A percentile compares a stretch with the other conserved stretches of the same genome.
Evolutionary conservation across 257 asterid genomes (phyloP).

Genomic region (Rubia yunnanensis): DNA sequence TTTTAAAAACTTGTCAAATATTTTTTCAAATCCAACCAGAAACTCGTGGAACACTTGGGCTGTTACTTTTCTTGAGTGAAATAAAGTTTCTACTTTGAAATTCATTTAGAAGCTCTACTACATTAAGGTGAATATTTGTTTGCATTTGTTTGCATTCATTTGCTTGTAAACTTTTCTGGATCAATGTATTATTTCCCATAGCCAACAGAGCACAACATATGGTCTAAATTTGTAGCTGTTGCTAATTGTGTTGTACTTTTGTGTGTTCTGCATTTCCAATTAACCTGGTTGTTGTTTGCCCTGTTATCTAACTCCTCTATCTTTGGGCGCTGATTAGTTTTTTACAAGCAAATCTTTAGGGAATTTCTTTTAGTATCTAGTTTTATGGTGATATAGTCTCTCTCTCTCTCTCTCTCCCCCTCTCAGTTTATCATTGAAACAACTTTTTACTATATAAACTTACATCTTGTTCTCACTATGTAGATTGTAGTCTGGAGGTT

Average conservation of each 20-base stretch:
- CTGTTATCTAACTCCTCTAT: not conserved
- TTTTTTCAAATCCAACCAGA: not conserved
- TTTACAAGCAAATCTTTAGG: not conserved
- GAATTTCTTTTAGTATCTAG: not conserved
- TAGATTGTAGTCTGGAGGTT: conserved; percentile 97
- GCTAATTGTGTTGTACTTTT: no score
- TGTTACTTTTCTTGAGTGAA: not conserved
- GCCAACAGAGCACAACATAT: not conserved
- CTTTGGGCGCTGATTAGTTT: not conserved
- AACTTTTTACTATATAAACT: not conserved
- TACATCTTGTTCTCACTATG: conserved; percentile 2
- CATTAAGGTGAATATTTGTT: not conserved
- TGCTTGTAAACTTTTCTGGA: not conserved
- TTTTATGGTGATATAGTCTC: not conserved
- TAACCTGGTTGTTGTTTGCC: not conserved
- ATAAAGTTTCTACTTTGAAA: not conserved
- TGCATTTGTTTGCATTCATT: no score
- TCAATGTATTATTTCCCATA: not conserved
- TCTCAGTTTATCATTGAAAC: not conserved
- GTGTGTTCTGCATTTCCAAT: not conserved
- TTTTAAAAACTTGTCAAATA: not conserved
- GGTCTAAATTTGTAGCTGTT: no score
- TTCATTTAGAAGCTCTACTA: not conserved
- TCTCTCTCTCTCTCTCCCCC: not conserved
- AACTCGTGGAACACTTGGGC: not conserved